Conservation (phyloP, 257 asterid genomes). For the Capsicum baccatum region DNA sequence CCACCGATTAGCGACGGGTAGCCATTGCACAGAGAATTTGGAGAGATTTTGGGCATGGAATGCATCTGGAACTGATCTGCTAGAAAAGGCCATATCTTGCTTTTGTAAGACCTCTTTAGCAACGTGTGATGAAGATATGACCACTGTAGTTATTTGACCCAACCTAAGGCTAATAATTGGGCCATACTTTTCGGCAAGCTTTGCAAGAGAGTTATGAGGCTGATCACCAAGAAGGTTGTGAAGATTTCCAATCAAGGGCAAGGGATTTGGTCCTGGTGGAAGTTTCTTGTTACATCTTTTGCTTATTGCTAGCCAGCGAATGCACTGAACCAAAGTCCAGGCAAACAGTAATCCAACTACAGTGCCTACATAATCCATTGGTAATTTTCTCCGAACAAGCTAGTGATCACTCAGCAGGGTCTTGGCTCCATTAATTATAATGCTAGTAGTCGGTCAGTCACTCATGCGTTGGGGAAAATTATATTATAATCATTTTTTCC, state of each 20-base stretch:
- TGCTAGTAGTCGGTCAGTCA: no score
- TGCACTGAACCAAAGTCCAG: slow-evolving; percentile 24
- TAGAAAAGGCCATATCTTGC: slow-evolving; percentile 35
- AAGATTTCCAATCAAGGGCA: slow-evolving; percentile 27
- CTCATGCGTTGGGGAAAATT: no score
- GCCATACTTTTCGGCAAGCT: slow-evolving; percentile 38
- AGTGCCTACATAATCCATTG: slow-evolving; percentile 35
- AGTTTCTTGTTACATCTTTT: slow-evolving; percentile 25
- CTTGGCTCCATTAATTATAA: no score
- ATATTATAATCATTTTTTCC: no score
- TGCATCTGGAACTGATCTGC: slow-evolving; percentile 38
- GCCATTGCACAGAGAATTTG: slow-evolving; percentile 66
- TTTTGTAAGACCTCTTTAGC: slow-evolving; percentile 31
- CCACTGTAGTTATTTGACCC: slow-evolving; percentile 21
- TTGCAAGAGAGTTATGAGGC: slow-evolving; percentile 33
- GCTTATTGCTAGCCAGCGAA: slow-evolving; percentile 21
- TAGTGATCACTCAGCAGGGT: no score
- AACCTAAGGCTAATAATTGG: slow-evolving; percentile 27
- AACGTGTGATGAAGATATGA: slow-evolving; percentile 21
- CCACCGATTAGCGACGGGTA: slow-evolving; percentile 65
- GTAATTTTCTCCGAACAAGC: no score
- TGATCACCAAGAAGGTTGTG: slow-evolving; percentile 31
- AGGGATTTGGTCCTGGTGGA: slow-evolving; percentile 28
- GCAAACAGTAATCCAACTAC: slow-evolving; percentile 52
- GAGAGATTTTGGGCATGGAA: slow-evolving; percentile 62